These are phyloP conservation scores for Tardiomyces depauwii DNA, from an alignment of 1,139 yeast species.

Conservation along the genomic window DNA sequence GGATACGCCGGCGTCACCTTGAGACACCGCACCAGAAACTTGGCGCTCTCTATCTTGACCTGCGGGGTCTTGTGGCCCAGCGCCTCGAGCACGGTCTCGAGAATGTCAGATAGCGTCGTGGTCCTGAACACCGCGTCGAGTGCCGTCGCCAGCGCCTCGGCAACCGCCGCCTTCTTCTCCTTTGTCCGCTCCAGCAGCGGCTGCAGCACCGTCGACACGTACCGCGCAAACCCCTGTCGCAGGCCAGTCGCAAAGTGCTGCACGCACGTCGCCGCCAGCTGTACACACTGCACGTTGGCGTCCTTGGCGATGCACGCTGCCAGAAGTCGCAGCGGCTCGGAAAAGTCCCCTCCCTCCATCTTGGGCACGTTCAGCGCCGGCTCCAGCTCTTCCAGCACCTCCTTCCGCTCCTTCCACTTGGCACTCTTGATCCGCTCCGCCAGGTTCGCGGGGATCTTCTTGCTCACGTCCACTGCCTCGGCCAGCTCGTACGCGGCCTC, in stretches of 20 bases:
- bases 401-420: slow-evolving; percentile 91
- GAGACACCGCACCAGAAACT: slow-evolving; percentile 56
- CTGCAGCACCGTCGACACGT: slow-evolving; percentile 41
- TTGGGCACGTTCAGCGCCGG: slow-evolving; percentile 39
- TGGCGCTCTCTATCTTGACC: slow-evolving; percentile 58
- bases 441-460: slow-evolving; percentile 57
- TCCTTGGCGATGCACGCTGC: slow-evolving; percentile 68
- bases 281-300: slow-evolving; percentile 83
- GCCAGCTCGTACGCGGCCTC: slow-evolving; percentile 45
- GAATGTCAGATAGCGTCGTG: slow-evolving; percentile 44
- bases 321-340: slow-evolving; percentile 45
- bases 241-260: slow-evolving; percentile 59
- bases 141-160: slow-evolving; percentile 56
- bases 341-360: slow-evolving; percentile 55
- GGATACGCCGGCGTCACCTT: slow-evolving; percentile 42
- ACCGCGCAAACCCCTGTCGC: slow-evolving; percentile 42
- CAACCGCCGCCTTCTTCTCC: slow-evolving; percentile 73
- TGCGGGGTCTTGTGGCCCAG: slow-evolving; percentile 79
- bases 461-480: slow-evolving; percentile 49
- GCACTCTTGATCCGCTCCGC: slow-evolving; percentile 43
- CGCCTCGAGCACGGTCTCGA: slow-evolving; percentile 48
- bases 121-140: slow-evolving; percentile 50
- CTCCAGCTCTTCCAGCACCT: slow-evolving; percentile 60
- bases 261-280: slow-evolving; percentile 62
- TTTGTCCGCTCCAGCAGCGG: slow-evolving; percentile 75